These are phyloP conservation scores for Platanthera guangdongensis DNA, from an alignment of 106 monocot genomes.

Conservation along the genomic window DNA sequence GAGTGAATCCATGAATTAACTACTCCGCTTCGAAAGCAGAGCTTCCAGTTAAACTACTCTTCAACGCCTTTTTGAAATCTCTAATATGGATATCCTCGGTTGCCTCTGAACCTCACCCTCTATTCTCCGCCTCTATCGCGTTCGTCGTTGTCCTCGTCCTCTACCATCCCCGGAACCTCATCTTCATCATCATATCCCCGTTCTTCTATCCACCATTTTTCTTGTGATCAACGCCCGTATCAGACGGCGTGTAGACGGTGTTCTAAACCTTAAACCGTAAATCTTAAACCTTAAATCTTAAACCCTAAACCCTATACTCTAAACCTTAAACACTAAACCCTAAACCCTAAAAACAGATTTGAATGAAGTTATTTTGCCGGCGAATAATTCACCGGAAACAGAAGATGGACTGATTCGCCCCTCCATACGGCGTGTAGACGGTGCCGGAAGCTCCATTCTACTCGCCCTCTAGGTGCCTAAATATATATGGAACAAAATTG, in stretches of 20 bases:
- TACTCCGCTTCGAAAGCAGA: not conserved
- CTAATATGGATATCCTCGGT: not conserved
- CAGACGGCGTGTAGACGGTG: no score
- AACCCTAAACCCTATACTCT: no score
- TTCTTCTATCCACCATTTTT: conserved; percentile 33
- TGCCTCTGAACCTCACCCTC: conserved; percentile 28
- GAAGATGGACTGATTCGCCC: not conserved
- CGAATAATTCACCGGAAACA: not conserved
- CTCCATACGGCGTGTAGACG: no score
- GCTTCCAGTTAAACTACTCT: not conserved
- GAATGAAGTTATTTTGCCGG: not conserved
- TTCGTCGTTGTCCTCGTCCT: conserved; percentile 27
- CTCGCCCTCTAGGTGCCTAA: no score
- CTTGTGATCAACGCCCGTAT: no score
- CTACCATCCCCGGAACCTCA: conserved; percentile 35
- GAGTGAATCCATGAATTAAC: not conserved
- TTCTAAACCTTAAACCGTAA: no score
- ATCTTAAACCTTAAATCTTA: no score
- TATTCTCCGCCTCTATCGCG: conserved; percentile 23
- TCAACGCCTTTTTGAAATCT: not conserved
- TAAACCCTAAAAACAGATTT: no score
- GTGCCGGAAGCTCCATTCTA: no score
- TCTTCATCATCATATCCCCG: conserved; percentile 41
- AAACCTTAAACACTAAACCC: no score
- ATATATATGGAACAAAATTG: no score